phyloP scores from a whole-genome alignment of 75 land plant species.

The Pinus tabuliformis region DNA sequence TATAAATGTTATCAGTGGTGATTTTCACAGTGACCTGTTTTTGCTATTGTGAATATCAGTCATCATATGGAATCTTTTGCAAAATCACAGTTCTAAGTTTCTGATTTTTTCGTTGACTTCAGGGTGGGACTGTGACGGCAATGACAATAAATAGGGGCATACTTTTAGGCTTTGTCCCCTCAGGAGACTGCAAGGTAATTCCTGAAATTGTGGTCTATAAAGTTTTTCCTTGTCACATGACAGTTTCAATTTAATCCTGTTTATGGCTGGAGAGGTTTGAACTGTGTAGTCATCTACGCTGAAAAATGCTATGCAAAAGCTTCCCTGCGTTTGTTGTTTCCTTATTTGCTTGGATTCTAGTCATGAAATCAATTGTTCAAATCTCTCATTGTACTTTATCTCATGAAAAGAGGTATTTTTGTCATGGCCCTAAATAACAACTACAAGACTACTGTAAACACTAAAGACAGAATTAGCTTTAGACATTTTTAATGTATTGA shows the following conservation, averaged over 20 bases:
- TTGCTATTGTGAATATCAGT: neutral
- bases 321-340: neutral
- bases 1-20: neutral
- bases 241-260: neutral
- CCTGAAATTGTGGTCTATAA: neutral
- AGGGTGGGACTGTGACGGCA: slow-evolving; percentile 94
- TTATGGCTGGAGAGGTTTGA: slow-evolving; percentile 1
- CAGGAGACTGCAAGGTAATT: slow-evolving; percentile 58
- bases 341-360: neutral
- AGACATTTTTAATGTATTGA: too few relatives aligned
- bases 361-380: neutral
- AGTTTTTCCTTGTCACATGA: neutral
- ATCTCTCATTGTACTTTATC: neutral
- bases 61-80: neutral
- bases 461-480: too few relatives aligned
- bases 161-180: slow-evolving; percentile 79
- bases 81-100: neutral
- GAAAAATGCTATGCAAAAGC: neutral
- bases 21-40: neutral
- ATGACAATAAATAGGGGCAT: slow-evolving; percentile 88
- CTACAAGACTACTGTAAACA: too few relatives aligned
- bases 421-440: too few relatives aligned
- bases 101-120: slow-evolving; percentile 4
- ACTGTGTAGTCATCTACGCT: neutral
- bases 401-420: neutral